Base-by-base conservation (phyloP, 2,329 filamentous ascomycete species). In the Botrytis byssoidea region DNA sequence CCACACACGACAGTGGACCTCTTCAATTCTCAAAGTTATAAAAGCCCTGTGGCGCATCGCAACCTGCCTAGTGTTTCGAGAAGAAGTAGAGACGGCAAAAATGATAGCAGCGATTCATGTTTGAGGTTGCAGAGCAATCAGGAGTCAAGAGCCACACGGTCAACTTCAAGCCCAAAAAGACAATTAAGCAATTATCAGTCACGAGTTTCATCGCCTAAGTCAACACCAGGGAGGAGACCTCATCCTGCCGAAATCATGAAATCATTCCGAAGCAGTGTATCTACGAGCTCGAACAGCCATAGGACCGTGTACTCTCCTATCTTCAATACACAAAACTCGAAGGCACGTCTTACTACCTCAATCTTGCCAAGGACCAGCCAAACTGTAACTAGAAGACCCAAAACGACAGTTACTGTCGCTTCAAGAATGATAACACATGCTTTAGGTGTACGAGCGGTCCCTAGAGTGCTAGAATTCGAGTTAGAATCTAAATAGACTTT, bases 361-460 rank as follows among this genome's bases (percentile, higher is more conserved):
- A 9, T 25, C 2, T 22, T 20, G 9, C 37, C 48, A n/a, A 32
- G 4, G 14, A 32, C 3, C 20, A 69, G 9, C 10, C 35, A 18
- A 25, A 3, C n/a, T 12, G 3, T 35, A 18, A 25, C n/a, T 16
- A 42, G 20, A 22, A 51, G 66, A 69, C 48, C 66, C 37, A 57
- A 69, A 51, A 57, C 25, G 22, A 42, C 48, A 25, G n/a, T 42
- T 14, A 16, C 16, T 69, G 66, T 57, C n/a, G 66, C 66, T 32
- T 69, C 66, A 22, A 42, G 66, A 69, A 57, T 69, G 48, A 69
- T 69, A 22, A 57, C 18, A 18, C 35, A 57, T 32, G 48, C n/a
- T 32, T 57, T 69, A 10, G 66, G 66, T 25, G 0, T 57, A 69
- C 25, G 35, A 32, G 16, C 18, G 4, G n/a, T 42, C 9, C 10